Evolutionary conservation across 345 rosid genomes (phyloP).

Genomic region (Iberis pinnata): DNA sequence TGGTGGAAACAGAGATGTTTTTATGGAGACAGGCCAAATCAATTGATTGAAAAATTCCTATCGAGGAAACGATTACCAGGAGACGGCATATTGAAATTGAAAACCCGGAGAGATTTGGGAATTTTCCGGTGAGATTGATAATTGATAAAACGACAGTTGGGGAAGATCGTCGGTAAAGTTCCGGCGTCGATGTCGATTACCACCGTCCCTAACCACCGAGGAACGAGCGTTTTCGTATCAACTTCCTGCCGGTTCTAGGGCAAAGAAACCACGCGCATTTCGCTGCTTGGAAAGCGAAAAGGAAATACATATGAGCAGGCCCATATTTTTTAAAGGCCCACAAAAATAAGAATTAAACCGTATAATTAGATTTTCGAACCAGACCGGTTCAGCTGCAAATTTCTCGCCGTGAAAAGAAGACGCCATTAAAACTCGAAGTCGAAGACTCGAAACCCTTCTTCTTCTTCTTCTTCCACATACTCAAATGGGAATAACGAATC

Average conservation of each 20-base stretch:
- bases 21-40: neutral
- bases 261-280: constrained; percentile 40
- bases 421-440: neutral
- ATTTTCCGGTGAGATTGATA: neutral
- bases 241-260: constrained; percentile 42
- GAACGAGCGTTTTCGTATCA: constrained; percentile 30
- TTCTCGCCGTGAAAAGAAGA: constrained; percentile 15
- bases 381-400: constrained; percentile 5
- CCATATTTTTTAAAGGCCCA: constrained; percentile 8
- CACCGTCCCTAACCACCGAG: constrained; percentile 29
- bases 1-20: neutral
- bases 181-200: constrained; percentile 29
- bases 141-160: neutral
- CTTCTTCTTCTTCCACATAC: neutral
- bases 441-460: constrained; percentile 14
- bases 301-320: constrained; percentile 15
- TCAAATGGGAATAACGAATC: constrained; percentile 35
- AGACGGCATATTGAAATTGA: constrained; percentile 20
- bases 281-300: constrained; percentile 30
- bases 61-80: constrained; percentile 24
- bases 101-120: neutral
- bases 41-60: neutral
- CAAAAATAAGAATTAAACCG: neutral
- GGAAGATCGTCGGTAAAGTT: neutral
- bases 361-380: neutral